phyloP scores from a whole-genome alignment of 257 asterid species.

The Fraxinus cuspidata region DNA sequence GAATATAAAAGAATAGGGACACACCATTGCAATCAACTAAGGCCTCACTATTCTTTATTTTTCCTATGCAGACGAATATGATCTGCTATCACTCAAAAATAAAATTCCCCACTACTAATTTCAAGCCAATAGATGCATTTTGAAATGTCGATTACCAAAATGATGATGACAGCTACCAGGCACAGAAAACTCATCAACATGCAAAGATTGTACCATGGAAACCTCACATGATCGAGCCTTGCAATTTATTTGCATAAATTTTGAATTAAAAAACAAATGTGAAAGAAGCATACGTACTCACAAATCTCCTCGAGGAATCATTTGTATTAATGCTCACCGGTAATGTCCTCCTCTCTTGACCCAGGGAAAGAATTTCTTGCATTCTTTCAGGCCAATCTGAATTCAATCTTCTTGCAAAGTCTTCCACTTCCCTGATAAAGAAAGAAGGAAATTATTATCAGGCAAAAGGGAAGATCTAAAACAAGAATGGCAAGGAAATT shows the following conservation, averaged over 20 bases:
- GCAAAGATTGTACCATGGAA: neutral
- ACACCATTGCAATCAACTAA: neutral
- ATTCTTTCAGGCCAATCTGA: conserved; percentile 91
- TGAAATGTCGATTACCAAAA: neutral
- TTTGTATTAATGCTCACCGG: conserved; percentile 57
- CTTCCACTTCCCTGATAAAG: conserved; percentile 89
- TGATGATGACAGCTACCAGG: too few relatives aligned
- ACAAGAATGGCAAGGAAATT: conserved; percentile 10
- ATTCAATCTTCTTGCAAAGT: conserved; percentile 88
- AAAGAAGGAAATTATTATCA: conserved; percentile 11
- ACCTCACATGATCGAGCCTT: neutral
- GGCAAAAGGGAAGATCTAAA: neutral
- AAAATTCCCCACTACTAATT: too few relatives aligned
- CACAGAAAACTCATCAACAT: neutral
- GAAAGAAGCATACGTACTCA: conserved; percentile 39
- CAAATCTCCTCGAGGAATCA: conserved; percentile 63
- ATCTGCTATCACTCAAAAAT: neutral
- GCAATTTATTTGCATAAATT: neutral
- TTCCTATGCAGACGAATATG: neutral
- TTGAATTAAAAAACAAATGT: neutral
- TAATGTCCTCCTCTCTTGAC: conserved; percentile 68
- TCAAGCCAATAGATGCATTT: neutral
- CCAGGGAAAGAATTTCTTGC: conserved; percentile 78
- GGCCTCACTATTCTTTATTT: neutral
- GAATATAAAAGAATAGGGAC: neutral